Evolutionary conservation across 2,329 filamentous ascomycete species (phyloP).

Genomic region (Plectosphaerella sp.): DNA sequence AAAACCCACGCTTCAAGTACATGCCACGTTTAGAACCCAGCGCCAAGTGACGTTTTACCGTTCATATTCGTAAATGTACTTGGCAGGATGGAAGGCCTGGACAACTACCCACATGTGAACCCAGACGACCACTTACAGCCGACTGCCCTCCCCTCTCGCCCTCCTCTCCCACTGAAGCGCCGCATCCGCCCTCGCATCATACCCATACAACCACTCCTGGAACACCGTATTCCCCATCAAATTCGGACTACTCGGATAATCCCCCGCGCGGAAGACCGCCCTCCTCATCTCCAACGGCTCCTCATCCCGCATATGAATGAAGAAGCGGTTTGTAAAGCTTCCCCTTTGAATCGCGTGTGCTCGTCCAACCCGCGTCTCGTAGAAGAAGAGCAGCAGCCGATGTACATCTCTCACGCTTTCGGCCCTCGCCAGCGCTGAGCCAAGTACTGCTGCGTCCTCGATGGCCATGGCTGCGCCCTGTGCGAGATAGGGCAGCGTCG

Average conservation of each 20-base stretch:
- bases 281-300: slow-evolving; percentile 6
- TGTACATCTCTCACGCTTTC: background rate
- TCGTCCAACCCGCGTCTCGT: slow-evolving; percentile 4
- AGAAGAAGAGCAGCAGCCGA: slow-evolving; percentile 5
- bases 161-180: slow-evolving; percentile 1
- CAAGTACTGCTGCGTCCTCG: slow-evolving; percentile 18
- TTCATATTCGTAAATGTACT: no score
- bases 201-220: slow-evolving; percentile 9
- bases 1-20: no score
- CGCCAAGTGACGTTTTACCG: no score
- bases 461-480: slow-evolving; percentile 17
- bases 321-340: slow-evolving; percentile 8
- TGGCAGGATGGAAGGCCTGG: no score
- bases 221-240: slow-evolving; percentile 9
- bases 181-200: slow-evolving; percentile 6
- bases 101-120: no score
- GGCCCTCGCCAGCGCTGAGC: slow-evolving; percentile 1
- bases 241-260: slow-evolving; percentile 9
- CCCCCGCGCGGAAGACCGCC: slow-evolving; percentile 4
- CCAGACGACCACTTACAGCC: no score
- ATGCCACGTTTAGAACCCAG: no score
- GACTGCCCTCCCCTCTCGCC: no score
- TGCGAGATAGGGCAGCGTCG: slow-evolving; percentile 17
- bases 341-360: slow-evolving; percentile 7
- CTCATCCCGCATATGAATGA: slow-evolving; percentile 9